phyloP scores from a whole-genome alignment of 2,329 filamentous ascomycete species.

The Trichoderma gracile region DNA sequence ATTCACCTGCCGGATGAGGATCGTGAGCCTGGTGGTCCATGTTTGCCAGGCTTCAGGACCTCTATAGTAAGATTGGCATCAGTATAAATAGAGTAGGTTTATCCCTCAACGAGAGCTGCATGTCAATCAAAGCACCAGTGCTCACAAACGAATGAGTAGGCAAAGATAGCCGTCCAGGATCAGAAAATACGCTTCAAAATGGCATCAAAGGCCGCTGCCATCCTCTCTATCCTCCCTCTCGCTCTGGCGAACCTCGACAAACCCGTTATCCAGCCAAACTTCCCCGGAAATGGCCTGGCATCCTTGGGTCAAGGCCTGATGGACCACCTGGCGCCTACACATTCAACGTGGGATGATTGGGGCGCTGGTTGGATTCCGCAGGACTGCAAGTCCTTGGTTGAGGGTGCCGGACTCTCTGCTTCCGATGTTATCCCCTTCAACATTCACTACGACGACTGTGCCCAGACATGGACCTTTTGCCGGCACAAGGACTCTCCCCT shows the following conservation, averaged over 20 bases:
- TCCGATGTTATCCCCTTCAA: slow-evolving; percentile 33
- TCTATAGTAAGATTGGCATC: background rate
- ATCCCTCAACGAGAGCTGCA: background rate
- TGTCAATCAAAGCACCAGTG: too few species aligned
- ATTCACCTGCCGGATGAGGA: background rate
- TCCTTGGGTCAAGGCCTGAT: slow-evolving; percentile 22
- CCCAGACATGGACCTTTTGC: slow-evolving; percentile 36
- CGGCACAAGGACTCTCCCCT: slow-evolving; percentile 33
- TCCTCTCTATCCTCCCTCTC: slow-evolving; percentile 5
- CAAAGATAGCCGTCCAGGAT: background rate
- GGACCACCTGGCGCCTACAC: slow-evolving; percentile 20
- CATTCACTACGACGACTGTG: slow-evolving; percentile 35
- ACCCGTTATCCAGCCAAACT: slow-evolving; percentile 12
- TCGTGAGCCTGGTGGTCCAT: background rate
- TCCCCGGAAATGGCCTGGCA: slow-evolving; percentile 14
- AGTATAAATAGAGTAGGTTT: background rate
- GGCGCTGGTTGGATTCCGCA: slow-evolving; percentile 29
- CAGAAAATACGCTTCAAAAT: background rate
- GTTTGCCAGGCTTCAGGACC: background rate
- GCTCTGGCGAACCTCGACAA: slow-evolving; percentile 1
- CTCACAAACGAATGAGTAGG: background rate
- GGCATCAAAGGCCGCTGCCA: slow-evolving; percentile 3
- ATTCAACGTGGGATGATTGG: slow-evolving; percentile 31
- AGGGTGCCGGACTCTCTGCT: slow-evolving; percentile 18
- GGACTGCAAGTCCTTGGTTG: slow-evolving; percentile 29